Conservation (phyloP, 768 basidiomycete genomes). For the Hygrocybe punicea region DNA sequence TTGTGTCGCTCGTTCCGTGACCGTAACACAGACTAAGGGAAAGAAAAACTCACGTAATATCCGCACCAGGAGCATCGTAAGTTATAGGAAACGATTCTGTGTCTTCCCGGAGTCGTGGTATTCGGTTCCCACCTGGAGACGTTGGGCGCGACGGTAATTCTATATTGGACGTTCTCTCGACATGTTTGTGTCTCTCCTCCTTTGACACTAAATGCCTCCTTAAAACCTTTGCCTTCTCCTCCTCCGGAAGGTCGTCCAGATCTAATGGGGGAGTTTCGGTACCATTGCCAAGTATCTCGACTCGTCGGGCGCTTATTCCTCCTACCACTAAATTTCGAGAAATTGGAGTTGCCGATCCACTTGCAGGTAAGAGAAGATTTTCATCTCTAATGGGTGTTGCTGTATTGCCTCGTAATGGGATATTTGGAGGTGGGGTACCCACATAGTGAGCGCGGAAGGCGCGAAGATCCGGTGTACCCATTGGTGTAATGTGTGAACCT, state of each 20-base stretch:
- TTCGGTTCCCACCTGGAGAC: slow-evolving; percentile 12
- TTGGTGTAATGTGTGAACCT: slow-evolving; percentile 37
- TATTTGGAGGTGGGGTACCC: slow-evolving; percentile 56
- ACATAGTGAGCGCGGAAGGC: slow-evolving; percentile 62
- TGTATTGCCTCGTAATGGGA: slow-evolving; percentile 41
- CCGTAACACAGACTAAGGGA: slow-evolving; percentile 4
- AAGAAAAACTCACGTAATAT: slow-evolving; percentile 74
- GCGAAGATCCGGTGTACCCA: slow-evolving; percentile 64
- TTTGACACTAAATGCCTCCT: slow-evolving; percentile 76
- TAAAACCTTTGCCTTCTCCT: slow-evolving; percentile 81
- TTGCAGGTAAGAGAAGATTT: slow-evolving; percentile 11
- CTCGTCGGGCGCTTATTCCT: slow-evolving; percentile 39
- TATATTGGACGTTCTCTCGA: neutral
- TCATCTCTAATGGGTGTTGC: slow-evolving; percentile 12
- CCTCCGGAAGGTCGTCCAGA: slow-evolving; percentile 66
- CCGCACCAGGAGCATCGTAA: slow-evolving; percentile 82
- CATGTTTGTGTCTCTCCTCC: slow-evolving; percentile 51
- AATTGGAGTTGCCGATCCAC: slow-evolving; percentile 11
- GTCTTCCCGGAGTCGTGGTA: slow-evolving; percentile 41
- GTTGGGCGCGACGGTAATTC: slow-evolving; percentile 16
- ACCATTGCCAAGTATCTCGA: slow-evolving; percentile 22
- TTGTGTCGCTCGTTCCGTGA: slow-evolving; percentile 5
- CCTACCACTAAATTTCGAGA: slow-evolving; percentile 26
- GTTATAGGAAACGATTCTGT: slow-evolving; percentile 82
- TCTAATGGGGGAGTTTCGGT: slow-evolving; percentile 34